These are phyloP conservation scores for Scutellaria barbata DNA, from an alignment of 257 asterid species.

Conservation along the genomic window DNA sequence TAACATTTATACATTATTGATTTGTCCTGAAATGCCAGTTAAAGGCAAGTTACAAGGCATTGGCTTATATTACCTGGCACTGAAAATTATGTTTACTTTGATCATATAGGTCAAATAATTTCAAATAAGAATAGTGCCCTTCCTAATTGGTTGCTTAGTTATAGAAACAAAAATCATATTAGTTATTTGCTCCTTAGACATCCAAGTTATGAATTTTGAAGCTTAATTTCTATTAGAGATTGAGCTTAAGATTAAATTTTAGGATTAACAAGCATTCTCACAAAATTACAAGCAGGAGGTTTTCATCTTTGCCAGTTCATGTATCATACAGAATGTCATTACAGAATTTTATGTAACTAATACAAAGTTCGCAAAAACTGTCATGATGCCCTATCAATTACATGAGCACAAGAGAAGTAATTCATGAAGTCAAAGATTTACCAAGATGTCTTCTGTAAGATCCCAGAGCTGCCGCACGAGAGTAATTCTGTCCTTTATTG, in stretches of 20 bases:
- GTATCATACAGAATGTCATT: background rate
- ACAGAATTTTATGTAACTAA: constrained; percentile 1
- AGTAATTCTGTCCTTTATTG: constrained; percentile 84
- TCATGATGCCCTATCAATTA: constrained; percentile 11
- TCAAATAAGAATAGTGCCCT: background rate
- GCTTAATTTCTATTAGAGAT: no score
- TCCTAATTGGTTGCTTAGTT: no score
- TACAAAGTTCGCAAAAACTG: constrained; percentile 27
- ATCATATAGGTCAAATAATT: background rate
- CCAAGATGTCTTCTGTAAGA: constrained; percentile 87
- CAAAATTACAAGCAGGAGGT: background rate
- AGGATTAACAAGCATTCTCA: background rate
- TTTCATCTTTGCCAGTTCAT: background rate
- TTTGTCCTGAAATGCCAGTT: constrained; percentile 1
- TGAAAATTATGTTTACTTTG: background rate
- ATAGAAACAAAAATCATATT: no score
- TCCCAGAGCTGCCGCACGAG: constrained; percentile 96
- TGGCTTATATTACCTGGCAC: background rate
- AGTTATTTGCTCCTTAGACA: no score
- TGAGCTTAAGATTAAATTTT: no score
- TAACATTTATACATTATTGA: background rate
- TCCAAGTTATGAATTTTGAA: no score
- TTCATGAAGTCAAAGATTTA: constrained; percentile 40
- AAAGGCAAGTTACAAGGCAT: background rate
- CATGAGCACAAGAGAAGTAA: constrained; percentile 12